Base-by-base conservation (phyloP, 2,329 filamentous ascomycete genomes). In the Bipolaris cookei region DNA sequence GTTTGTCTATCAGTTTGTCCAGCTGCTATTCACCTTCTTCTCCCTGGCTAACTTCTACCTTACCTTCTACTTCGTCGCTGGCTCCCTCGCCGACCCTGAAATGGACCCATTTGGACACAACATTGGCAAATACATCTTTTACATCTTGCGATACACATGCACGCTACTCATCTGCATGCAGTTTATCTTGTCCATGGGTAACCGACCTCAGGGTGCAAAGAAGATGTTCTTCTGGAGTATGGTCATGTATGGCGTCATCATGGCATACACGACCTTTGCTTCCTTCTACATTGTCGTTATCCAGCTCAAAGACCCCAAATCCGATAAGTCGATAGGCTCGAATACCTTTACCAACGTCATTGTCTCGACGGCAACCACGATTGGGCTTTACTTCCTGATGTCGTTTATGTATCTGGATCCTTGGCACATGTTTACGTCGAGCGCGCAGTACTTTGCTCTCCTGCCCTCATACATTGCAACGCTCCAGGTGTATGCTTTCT, bases 1-100 rank as follows among this genome's bases (percentile, higher is more conserved):
- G 76, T 97, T 97, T 73, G 77, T 97, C 66, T 99, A 99, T 77
- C 95, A 99, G 76, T 89, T 96, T 74, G 84, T 98, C 66, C 90
- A 92, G 72, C 86, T 99, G 13, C 77, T 96, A 59, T 99, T 99
- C 81, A 99, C 95, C 43, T 99, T 92, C 81, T 98, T 99, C 81
- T 97, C 94, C 10, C 87, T 99, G 66, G 93, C 94, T 77, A 99
- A 99, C 82, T 99, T 98, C 83, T 99, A 98, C 77, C 88, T 99
- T 50, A 96, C 93, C 56, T 99, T 99, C 80, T 99, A 93, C 84
- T 99, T 99, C 81, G 89, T 99, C 65, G 92, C 92, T 20, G 95
- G 95, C 41, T 96, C 93, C 38, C 84, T 99, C 14, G 85, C 90
- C 0, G 92, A 98, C 69, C 80, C 86, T 0, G 81, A 81, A 23